Evolutionary conservation across 108 stramenopile genomes (phyloP).

Genomic region (Nannochloropsis oceanica): DNA sequence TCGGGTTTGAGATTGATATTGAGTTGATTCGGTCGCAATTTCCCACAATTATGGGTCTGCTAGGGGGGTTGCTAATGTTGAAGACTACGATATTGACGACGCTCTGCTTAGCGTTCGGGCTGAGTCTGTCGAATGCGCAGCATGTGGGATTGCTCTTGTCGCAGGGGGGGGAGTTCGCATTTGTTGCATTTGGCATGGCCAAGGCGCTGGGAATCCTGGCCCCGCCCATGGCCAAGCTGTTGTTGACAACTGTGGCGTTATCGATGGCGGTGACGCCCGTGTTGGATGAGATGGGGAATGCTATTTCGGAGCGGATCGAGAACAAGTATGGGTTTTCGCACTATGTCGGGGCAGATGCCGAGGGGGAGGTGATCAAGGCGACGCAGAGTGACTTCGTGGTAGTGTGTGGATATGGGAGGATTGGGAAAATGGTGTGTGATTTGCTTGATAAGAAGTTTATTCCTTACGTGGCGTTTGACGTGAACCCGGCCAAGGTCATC

Average conservation of each 20-base stretch:
- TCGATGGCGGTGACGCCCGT: slow-evolving; percentile 83
- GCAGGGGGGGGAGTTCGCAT: slow-evolving; percentile 95
- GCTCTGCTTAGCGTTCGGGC: slow-evolving; percentile 57
- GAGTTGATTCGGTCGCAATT: slow-evolving; percentile 51
- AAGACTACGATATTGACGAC: slow-evolving; percentile 61
- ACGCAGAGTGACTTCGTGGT: slow-evolving; percentile 70
- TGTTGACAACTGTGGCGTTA: slow-evolving; percentile 80
- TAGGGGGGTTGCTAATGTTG: slow-evolving; percentile 58
- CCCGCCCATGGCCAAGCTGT: slow-evolving; percentile 56
- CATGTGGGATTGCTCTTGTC: slow-evolving; percentile 71
- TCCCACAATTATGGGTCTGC: slow-evolving; percentile 50
- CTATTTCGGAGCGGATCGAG: slow-evolving; percentile 60
- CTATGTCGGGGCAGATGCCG: slow-evolving; percentile 69
- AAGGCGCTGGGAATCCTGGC: slow-evolving; percentile 63
- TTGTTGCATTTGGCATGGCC: slow-evolving; percentile 84
- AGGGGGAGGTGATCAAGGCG: slow-evolving; percentile 63
- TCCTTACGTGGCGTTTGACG: slow-evolving; percentile 80
- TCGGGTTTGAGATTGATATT: slow-evolving; percentile 86
- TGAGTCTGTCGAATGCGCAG: slow-evolving; percentile 56
- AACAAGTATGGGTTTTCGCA: slow-evolving; percentile 64
- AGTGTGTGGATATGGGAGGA: slow-evolving; percentile 81
- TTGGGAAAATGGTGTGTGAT: slow-evolving; percentile 85
- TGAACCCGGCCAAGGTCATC: slow-evolving; percentile 77
- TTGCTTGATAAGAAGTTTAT: slow-evolving; percentile 77
- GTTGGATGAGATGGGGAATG: slow-evolving; percentile 41